Base-by-base conservation (phyloP, 805 yeast genomes). In the Candida awuae region DNA sequence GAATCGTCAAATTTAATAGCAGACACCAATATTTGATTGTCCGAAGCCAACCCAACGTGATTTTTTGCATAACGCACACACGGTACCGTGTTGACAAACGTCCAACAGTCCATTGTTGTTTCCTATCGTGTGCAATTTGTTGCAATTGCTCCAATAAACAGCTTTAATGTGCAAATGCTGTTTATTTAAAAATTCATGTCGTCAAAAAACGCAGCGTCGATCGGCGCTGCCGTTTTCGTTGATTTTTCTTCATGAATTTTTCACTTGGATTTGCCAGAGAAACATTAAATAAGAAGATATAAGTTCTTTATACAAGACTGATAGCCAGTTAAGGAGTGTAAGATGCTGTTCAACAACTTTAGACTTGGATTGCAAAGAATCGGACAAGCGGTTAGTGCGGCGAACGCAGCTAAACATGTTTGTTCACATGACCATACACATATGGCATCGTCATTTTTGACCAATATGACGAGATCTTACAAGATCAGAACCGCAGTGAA, bases 401-500 rank as follows among this genome's bases (percentile, higher is more conserved):
- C 41, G 8, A 36, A 37, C 27, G 35, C 18, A 9, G 38, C 38
- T 3, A 28, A 42, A 19, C 46, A 45, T 10, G 16, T 34, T 9
- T 41, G 43, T 18, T 26, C 33, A 15, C 43, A 41, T 10, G 22
- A 36, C 27, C 38, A 33, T 26, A 36, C 22, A 7, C 37, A 39
- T 8, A 41, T 49, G 17, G 37, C 19, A 34, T 43, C 16, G n/a
- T 43, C 38, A 16, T 38, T 44, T 29, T 22, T 55, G 17, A 41
- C 38, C 10, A 38, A 45, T 10, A 37, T 55, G 14, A 43, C 61
- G 13, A 76, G 97, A 61, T 80, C 87, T 4, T 87, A 90, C 72
- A 90, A 90, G 61, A 94, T 87, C 33, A 79, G 90, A 61, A 78
- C 97, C 5, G 75, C 97, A 1, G 94, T 92, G 39, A 88, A 88